Evolutionary conservation across 2,329 filamentous ascomycete species (phyloP).

Genomic region (Sclerotinia spermophila): DNA sequence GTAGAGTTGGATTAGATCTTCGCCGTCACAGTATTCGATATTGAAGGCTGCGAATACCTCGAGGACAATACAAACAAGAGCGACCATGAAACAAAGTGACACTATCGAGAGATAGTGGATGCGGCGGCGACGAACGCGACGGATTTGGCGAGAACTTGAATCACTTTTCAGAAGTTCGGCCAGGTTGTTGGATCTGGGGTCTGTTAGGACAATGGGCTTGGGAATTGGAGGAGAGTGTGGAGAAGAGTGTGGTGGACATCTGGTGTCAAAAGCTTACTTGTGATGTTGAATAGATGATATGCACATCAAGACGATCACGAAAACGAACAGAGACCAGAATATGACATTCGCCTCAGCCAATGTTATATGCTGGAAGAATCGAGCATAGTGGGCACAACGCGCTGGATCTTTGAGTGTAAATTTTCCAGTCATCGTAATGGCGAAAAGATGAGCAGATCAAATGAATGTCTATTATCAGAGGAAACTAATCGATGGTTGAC

Average conservation of each 20-base stretch:
- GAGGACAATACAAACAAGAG: conserved; percentile 47
- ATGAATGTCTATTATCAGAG: not conserved
- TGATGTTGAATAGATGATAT: conserved; percentile 40
- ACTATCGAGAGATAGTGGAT: conserved; percentile 41
- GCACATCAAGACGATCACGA: conserved; percentile 45
- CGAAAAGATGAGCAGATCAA: too few relatives aligned
- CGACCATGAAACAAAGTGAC: conserved; percentile 44
- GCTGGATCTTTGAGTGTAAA: conserved; percentile 36
- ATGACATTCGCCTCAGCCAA: conserved; percentile 44
- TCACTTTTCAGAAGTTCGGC: conserved; percentile 20
- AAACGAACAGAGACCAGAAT: conserved; percentile 47
- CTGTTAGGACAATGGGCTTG: not conserved
- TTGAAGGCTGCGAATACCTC: conserved; percentile 46
- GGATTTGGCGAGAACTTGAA: conserved; percentile 6
- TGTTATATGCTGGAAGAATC: conserved; percentile 44
- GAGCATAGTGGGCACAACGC: conserved; percentile 43
- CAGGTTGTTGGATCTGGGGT: conserved; percentile 26
- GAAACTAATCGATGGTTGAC: not conserved
- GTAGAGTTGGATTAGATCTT: conserved; percentile 56
- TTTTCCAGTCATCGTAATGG: conserved; percentile 38
- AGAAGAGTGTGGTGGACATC: too few relatives aligned
- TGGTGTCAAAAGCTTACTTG: conserved; percentile 25
- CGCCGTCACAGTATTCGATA: conserved; percentile 54
- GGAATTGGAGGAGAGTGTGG: not conserved
- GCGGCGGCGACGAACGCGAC: conserved; percentile 30